Evolutionary conservation across 148 eudicot genomes (phyloP).

Genomic region (Arctostaphylos glauca): DNA sequence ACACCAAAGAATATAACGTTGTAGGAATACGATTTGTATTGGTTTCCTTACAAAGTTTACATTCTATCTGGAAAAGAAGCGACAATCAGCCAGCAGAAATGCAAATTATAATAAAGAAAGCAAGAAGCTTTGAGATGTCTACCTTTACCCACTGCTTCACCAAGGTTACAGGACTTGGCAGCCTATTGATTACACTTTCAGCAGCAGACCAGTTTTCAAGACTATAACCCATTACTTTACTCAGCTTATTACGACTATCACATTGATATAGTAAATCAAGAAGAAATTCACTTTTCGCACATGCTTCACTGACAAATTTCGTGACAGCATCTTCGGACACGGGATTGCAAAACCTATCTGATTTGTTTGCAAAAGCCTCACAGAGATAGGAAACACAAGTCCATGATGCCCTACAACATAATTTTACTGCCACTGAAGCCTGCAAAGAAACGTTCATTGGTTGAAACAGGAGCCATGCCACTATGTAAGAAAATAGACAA

Average conservation of each 20-base stretch:
- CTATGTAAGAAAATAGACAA: not conserved
- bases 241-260: slow-evolving; percentile 36
- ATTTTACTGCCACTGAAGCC: slow-evolving; percentile 60
- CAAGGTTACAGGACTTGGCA: slow-evolving; percentile 62
- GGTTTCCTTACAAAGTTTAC: slow-evolving; percentile 37
- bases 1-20: slow-evolving; percentile 46
- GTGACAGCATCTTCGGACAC: slow-evolving; percentile 46
- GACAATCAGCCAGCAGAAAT: slow-evolving; percentile 19
- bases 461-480: not conserved
- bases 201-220: slow-evolving; percentile 78
- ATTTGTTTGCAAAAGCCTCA: slow-evolving; percentile 35
- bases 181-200: slow-evolving; percentile 36
- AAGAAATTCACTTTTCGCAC: slow-evolving; percentile 49
- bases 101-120: slow-evolving; percentile 12
- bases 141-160: slow-evolving; percentile 91
- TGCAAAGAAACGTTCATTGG: slow-evolving; percentile 28
- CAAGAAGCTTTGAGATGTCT: slow-evolving; percentile 16
- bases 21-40: slow-evolving; percentile 29
- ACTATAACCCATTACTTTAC: slow-evolving; percentile 28
- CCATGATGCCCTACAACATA: slow-evolving; percentile 78
- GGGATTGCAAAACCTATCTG: slow-evolving; percentile 28
- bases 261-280: slow-evolving; percentile 55
- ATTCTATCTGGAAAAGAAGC: slow-evolving; percentile 50
- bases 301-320: slow-evolving; percentile 58
- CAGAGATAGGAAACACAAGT: slow-evolving; percentile 50